Evolutionary conservation across 305 asterid genomes (phyloP).

Genomic region (Solanum hybrid): DNA sequence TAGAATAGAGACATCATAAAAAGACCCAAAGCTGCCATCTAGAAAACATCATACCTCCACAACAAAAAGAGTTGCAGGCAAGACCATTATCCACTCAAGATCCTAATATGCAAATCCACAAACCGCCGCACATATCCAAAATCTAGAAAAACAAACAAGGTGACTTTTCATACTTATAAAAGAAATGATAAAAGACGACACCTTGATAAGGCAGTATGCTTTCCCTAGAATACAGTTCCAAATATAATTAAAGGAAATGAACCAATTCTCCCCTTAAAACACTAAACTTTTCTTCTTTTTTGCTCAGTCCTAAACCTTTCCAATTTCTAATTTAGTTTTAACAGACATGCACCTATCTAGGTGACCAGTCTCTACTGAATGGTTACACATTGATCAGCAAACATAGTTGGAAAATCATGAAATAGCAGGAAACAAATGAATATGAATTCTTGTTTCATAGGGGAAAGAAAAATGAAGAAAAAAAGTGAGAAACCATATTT

Average conservation of each 20-base stretch:
- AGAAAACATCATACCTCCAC: conserved; percentile 68
- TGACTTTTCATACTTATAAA: conserved; percentile 36
- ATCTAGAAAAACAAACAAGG: conserved; percentile 57
- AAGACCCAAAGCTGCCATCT: conserved; percentile 60
- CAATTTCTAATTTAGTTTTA: neutral
- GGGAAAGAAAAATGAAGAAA: neutral
- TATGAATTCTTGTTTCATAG: neutral
- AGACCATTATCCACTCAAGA: conserved; percentile 64
- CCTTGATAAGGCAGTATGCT: conserved; percentile 16
- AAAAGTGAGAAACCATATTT: neutral
- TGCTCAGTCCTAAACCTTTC: neutral
- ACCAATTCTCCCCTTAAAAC: neutral
- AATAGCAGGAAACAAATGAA: neutral
- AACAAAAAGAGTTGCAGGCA: conserved; percentile 70
- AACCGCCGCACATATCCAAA: conserved; percentile 63
- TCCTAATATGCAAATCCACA: conserved; percentile 84
- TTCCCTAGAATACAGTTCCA: conserved; percentile 14
- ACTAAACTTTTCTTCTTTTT: neutral
- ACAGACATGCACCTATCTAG: neutral
- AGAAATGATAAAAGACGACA: conserved; percentile 11
- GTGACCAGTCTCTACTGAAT: neutral
- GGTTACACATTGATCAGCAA: neutral
- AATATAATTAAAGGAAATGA: neutral
- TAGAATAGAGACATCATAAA: conserved; percentile 65
- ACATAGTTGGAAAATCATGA: neutral